phyloP scores from a whole-genome alignment of 2,329 filamentous ascomycete genomes.

The Cordyceps fumosorosea region DNA sequence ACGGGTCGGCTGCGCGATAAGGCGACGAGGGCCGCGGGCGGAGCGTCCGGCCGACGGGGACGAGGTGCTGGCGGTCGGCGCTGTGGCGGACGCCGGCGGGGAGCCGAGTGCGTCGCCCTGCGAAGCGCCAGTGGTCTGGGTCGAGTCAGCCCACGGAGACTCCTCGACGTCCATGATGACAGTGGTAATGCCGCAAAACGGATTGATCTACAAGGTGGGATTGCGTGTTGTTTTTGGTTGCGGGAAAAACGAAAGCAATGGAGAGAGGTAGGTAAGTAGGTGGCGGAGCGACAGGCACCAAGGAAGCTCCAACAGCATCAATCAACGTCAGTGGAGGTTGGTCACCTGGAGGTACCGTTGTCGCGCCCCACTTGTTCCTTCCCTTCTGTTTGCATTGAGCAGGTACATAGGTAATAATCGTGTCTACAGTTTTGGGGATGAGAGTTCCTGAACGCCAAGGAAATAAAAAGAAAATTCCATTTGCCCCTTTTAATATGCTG shows the following conservation, averaged over 20 bases:
- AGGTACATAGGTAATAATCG: neutral
- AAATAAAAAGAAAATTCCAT: neutral
- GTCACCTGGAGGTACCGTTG: neutral
- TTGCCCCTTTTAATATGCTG: neutral
- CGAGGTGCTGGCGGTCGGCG: constrained; percentile 25
- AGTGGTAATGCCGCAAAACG: neutral
- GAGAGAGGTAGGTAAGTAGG: neutral
- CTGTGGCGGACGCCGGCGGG: constrained; percentile 24
- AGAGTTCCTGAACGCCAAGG: neutral
- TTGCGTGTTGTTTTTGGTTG: neutral
- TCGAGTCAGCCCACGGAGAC: constrained; percentile 48
- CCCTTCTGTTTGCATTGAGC: neutral
- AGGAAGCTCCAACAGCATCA: neutral
- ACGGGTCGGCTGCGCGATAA: constrained; percentile 69
- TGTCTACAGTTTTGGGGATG: no score
- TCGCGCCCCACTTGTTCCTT: constrained; percentile 8
- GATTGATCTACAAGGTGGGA: neutral
- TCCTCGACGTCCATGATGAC: constrained; percentile 43
- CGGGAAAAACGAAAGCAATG: neutral
- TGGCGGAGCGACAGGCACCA: constrained; percentile 10
- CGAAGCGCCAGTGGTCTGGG: constrained; percentile 25
- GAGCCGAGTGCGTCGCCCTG: constrained; percentile 25
- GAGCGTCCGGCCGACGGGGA: constrained; percentile 31
- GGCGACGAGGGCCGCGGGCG: constrained; percentile 49
- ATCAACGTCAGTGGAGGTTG: constrained; percentile 11